Evolutionary conservation across 1,284 basidiomycete genomes (phyloP).

Genomic region (Marasmius fiardii): DNA sequence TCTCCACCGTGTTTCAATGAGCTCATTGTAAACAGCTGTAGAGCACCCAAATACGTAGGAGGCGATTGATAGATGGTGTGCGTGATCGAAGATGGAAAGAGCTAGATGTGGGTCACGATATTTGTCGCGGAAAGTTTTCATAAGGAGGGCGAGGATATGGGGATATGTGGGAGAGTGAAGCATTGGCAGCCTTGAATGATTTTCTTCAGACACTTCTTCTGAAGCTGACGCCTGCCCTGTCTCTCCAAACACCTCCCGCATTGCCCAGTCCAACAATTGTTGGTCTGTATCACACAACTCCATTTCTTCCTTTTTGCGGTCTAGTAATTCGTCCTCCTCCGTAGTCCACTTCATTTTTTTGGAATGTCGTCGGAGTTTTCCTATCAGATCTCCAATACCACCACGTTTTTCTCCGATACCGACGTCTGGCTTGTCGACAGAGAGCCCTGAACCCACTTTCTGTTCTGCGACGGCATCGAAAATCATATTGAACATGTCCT

Average conservation of each 20-base stretch:
- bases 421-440: slow-evolving; percentile 10
- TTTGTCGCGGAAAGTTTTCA: slow-evolving; percentile 71
- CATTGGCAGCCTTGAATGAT: slow-evolving; percentile 26
- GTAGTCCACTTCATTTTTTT: slow-evolving; percentile 48
- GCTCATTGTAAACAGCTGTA: slow-evolving; percentile 81
- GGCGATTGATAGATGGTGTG: slow-evolving; percentile 65
- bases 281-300: slow-evolving; percentile 66
- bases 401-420: slow-evolving; percentile 28
- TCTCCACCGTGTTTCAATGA: slow-evolving; percentile 78
- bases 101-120: slow-evolving; percentile 80
- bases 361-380: slow-evolving; percentile 46
- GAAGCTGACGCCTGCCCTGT: slow-evolving; percentile 43
- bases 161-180: slow-evolving; percentile 69
- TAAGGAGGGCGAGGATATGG: slow-evolving; percentile 68
- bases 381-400: slow-evolving; percentile 39
- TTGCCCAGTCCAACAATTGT: slow-evolving; percentile 76
- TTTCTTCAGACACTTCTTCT: slow-evolving; percentile 21
- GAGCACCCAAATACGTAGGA: slow-evolving; percentile 88
- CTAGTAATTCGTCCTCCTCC: slow-evolving; percentile 57
- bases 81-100: slow-evolving; percentile 80
- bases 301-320: slow-evolving; percentile 75
- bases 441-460: slow-evolving; percentile 12
- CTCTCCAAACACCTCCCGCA: slow-evolving; percentile 65
- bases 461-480: slow-evolving; percentile 50
- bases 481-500: slow-evolving; percentile 71